Conservation (phyloP, 176 grass and related monocot species). For the Rhynchospora pubera region DNA sequence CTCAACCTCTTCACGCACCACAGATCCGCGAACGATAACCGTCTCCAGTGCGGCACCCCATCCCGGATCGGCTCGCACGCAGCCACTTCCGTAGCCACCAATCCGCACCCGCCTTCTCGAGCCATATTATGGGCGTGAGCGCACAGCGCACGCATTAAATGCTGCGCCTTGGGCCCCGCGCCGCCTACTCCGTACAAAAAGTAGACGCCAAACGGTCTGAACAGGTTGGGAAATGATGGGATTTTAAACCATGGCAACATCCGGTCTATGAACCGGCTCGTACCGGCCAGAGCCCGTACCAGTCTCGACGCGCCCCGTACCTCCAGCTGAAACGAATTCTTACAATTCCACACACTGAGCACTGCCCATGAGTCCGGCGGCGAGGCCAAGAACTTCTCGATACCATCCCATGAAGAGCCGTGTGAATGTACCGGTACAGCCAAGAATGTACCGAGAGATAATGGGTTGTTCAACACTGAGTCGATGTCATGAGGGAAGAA, state of each 20-base stretch:
- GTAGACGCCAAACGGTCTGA: constrained; percentile 84
- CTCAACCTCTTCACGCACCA: constrained; percentile 53
- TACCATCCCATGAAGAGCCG: constrained; percentile 3
- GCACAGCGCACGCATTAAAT: constrained; percentile 51
- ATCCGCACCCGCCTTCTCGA: constrained; percentile 42
- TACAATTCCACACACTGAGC: constrained; percentile 84
- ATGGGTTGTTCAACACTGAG: constrained; percentile 41
- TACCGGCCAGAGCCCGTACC: constrained; percentile 37
- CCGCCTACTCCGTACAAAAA: constrained; percentile 78
- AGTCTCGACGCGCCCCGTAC: constrained; percentile 47
- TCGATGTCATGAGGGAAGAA: constrained; percentile 88
- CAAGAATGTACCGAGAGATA: constrained; percentile 84
- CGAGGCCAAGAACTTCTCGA: constrained; percentile 33
- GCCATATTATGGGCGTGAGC: constrained; percentile 71
- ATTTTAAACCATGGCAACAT: constrained; percentile 67
- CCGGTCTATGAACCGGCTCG: constrained; percentile 64
- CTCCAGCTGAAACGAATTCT: constrained; percentile 67
- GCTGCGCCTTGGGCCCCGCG: constrained; percentile 16
- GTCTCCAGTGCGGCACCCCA: constrained; percentile 59
- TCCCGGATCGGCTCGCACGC: constrained; percentile 36
- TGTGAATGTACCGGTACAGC: constrained; percentile 21
- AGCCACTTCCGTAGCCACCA: constrained; percentile 61
- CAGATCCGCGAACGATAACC: constrained; percentile 45
- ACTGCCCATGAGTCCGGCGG: constrained; percentile 76
- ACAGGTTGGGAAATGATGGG: constrained; percentile 83